phyloP scores from a whole-genome alignment of 2,329 filamentous ascomycete genomes.

The Sphaceloma murrayae region DNA sequence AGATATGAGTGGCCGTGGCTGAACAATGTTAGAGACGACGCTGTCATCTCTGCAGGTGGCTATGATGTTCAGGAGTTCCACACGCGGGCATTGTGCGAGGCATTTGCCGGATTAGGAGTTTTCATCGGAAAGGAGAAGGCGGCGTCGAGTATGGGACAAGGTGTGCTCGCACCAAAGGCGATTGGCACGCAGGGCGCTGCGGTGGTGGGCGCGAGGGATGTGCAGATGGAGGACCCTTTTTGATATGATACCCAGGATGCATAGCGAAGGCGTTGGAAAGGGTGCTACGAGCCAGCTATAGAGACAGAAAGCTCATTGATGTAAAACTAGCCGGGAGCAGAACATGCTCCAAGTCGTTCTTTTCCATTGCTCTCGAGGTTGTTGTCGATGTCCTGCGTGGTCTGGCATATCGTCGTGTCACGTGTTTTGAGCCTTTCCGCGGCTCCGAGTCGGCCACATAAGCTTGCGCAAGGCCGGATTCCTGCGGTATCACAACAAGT shows the following conservation, averaged over 20 bases:
- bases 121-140: slow-evolving; percentile 67
- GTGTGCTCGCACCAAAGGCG: slow-evolving; percentile 20
- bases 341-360: too few relatives aligned
- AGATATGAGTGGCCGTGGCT: slow-evolving; percentile 69
- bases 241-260: slow-evolving; percentile 18
- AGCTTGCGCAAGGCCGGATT: too few relatives aligned
- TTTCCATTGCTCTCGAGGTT: too few relatives aligned
- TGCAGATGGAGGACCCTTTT: slow-evolving; percentile 37
- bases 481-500: too few relatives aligned
- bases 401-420: too few relatives aligned
- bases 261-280: background rate
- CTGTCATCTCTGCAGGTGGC: slow-evolving; percentile 63
- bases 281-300: too few relatives aligned
- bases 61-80: slow-evolving; percentile 79
- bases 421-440: too few relatives aligned
- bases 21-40: slow-evolving; percentile 55
- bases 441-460: too few relatives aligned
- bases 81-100: slow-evolving; percentile 70
- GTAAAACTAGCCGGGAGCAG: too few relatives aligned
- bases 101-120: slow-evolving; percentile 79
- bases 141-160: slow-evolving; percentile 30
- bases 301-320: too few relatives aligned
- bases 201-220: slow-evolving; percentile 51
- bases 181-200: slow-evolving; percentile 36
- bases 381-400: too few relatives aligned